A percentile compares a stretch with the other conserved stretches of the same genome.
Conservation (phyloP, 1,139 yeast species). For the Lodderomyces theae region DNA sequence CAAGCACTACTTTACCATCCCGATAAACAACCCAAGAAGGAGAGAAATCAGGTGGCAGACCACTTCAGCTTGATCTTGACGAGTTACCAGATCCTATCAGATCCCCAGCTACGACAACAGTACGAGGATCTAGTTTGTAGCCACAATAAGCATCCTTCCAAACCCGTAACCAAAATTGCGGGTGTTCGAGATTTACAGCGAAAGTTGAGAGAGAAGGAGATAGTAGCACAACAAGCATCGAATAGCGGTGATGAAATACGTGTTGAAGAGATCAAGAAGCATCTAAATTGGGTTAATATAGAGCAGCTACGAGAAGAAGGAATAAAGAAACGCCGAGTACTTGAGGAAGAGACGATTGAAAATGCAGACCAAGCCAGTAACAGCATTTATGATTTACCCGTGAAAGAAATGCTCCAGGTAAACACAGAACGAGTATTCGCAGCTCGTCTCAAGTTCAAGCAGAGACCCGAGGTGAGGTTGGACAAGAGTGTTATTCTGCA, state of each 20-base stretch:
- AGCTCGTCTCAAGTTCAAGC: slow-evolving; percentile 43
- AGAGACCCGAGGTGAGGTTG: slow-evolving; percentile 33
- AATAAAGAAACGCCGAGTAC: slow-evolving; percentile 21
- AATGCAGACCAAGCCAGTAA: not conserved
- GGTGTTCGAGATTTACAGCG: not conserved
- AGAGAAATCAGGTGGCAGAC: slow-evolving; percentile 13
- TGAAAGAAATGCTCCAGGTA: not conserved
- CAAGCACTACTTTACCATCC: slow-evolving; percentile 77
- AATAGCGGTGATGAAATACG: too few relatives aligned
- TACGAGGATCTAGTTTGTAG: slow-evolving; percentile 33
- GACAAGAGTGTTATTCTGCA: slow-evolving; percentile 29
- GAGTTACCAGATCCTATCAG: slow-evolving; percentile 40
- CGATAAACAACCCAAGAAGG: slow-evolving; percentile 41
- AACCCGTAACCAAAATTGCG: not conserved
- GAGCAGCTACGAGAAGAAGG: slow-evolving; percentile 35
- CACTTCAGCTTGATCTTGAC: slow-evolving; percentile 39
- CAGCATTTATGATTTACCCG: slow-evolving; percentile 10
- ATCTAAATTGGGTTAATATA: slow-evolving; percentile 17
- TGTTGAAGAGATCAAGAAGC: too few relatives aligned
- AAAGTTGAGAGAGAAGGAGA: not conserved
- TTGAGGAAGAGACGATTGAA: slow-evolving; percentile 15
- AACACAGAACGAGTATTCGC: slow-evolving; percentile 6
- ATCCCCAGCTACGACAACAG: slow-evolving; percentile 24
- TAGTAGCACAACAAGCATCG: too few relatives aligned
- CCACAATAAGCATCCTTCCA: not conserved